Conservation (phyloP, 257 asterid species). For the Solanum rostratum region DNA sequence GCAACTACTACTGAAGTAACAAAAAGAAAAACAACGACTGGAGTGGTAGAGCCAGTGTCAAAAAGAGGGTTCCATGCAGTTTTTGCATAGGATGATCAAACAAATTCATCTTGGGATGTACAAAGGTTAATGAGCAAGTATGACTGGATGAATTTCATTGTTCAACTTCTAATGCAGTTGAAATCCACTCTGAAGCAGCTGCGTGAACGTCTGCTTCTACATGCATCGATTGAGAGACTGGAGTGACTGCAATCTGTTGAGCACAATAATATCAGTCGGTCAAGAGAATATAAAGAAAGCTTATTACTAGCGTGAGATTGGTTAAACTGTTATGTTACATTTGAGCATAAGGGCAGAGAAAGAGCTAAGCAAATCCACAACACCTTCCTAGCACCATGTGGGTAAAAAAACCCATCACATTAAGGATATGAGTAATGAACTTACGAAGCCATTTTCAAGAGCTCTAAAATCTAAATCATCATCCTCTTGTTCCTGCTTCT, state of each 20-base stretch:
- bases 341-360: background rate
- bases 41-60: too few species aligned
- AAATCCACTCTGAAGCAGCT: slow-evolving; percentile 32
- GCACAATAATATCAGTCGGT: background rate
- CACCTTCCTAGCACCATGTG: background rate
- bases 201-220: slow-evolving; percentile 9
- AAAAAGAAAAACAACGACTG: too few species aligned
- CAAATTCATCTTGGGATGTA: slow-evolving; percentile 1
- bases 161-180: slow-evolving; percentile 11
- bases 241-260: slow-evolving; percentile 27
- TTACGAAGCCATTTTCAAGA: slow-evolving; percentile 77
- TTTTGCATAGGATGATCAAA: background rate
- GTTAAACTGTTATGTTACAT: background rate
- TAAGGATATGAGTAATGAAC: slow-evolving; percentile 8
- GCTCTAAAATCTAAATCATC: slow-evolving; percentile 83
- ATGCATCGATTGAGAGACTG: slow-evolving; percentile 10
- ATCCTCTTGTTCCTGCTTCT: slow-evolving; percentile 55
- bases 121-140: background rate
- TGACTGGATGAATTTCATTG: background rate
- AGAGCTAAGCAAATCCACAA: background rate
- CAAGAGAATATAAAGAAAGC: background rate
- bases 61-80: background rate
- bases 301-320: background rate
- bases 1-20: too few species aligned
- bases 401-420: background rate